A percentile compares a stretch with the other conserved stretches of the same genome.
These are phyloP conservation scores for Pythium biforme DNA, from an alignment of 352 stramenopile genomes.

Conservation along the genomic window DNA sequence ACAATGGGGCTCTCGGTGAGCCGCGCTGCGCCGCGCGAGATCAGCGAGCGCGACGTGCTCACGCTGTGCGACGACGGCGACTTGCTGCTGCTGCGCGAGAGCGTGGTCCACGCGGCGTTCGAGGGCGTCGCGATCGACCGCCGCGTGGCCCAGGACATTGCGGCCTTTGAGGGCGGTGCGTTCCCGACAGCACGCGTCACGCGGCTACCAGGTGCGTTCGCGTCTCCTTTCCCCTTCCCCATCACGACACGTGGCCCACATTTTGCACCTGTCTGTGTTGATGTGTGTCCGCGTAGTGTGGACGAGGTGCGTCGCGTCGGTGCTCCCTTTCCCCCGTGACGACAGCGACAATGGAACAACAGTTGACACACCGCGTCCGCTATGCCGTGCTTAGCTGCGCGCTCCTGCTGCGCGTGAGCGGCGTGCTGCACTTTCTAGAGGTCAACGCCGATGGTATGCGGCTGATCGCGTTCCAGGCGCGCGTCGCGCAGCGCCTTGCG, in stretches of 20 bases:
- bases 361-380: background rate
- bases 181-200: constrained; percentile 50
- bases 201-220: constrained; percentile 35
- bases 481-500: constrained; percentile 1
- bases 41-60: constrained; percentile 37
- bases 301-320: constrained; percentile 36
- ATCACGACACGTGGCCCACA: too few relatives aligned
- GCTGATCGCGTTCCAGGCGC: constrained; percentile 21
- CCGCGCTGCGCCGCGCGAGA: background rate
- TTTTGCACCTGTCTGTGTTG: background rate
- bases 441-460: constrained; percentile 22
- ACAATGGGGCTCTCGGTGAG: constrained; percentile 6
- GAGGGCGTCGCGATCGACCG: constrained; percentile 37
- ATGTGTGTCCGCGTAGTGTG: constrained; percentile 19
- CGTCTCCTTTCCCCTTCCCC: background rate
- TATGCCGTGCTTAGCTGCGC: constrained; percentile 17
- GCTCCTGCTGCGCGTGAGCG: constrained; percentile 26
- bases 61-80: constrained; percentile 57
- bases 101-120: constrained; percentile 32
- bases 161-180: constrained; percentile 41
- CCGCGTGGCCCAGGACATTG: constrained; percentile 45
- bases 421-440: constrained; percentile 28
- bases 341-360: too few relatives aligned
- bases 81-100: constrained; percentile 50
- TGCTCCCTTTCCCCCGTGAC: too few relatives aligned